Conservation (phyloP, 2,329 filamentous ascomycete genomes). For the Microdochium paspali region DNA sequence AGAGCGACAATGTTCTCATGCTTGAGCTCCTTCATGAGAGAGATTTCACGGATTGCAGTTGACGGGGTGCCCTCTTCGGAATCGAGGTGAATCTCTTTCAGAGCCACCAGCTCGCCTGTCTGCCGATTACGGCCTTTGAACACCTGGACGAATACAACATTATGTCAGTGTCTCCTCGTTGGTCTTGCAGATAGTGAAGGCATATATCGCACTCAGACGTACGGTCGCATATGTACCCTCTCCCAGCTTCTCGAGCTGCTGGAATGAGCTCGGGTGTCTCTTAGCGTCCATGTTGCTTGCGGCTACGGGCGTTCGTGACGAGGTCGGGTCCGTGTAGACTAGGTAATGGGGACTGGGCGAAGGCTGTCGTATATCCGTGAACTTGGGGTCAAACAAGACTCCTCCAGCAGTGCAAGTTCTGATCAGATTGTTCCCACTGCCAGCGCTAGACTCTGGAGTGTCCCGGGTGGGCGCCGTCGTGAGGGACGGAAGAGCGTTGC, state of each 20-base stretch:
- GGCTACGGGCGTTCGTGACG: background rate
- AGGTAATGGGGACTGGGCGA: slow-evolving; percentile 17
- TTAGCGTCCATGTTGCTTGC: slow-evolving; percentile 69
- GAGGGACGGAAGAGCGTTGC: background rate
- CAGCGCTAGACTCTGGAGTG: slow-evolving; percentile 1
- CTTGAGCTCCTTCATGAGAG: slow-evolving; percentile 98
- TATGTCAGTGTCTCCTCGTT: background rate
- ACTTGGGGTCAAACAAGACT: slow-evolving; percentile 28
- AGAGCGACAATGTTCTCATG: slow-evolving; percentile 97
- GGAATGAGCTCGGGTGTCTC: slow-evolving; percentile 90
- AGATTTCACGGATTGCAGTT: slow-evolving; percentile 96
- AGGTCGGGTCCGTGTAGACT: slow-evolving; percentile 8
- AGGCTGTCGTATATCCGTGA: slow-evolving; percentile 22
- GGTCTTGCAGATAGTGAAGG: slow-evolving; percentile 11
- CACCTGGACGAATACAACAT: slow-evolving; percentile 46
- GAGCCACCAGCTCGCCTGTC: slow-evolving; percentile 88
- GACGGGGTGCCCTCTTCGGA: slow-evolving; percentile 96
- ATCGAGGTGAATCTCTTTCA: slow-evolving; percentile 98
- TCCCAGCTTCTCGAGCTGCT: slow-evolving; percentile 97
- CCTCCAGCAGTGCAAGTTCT: slow-evolving; percentile 25
- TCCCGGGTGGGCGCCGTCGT: background rate
- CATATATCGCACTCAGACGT: slow-evolving; percentile 22
- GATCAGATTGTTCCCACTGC: slow-evolving; percentile 11
- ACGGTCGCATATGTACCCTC: slow-evolving; percentile 98
- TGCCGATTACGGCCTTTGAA: slow-evolving; percentile 98